Base-by-base conservation (phyloP, 2,329 filamentous ascomycete species). In the Cladobotryum protrusum region DNA sequence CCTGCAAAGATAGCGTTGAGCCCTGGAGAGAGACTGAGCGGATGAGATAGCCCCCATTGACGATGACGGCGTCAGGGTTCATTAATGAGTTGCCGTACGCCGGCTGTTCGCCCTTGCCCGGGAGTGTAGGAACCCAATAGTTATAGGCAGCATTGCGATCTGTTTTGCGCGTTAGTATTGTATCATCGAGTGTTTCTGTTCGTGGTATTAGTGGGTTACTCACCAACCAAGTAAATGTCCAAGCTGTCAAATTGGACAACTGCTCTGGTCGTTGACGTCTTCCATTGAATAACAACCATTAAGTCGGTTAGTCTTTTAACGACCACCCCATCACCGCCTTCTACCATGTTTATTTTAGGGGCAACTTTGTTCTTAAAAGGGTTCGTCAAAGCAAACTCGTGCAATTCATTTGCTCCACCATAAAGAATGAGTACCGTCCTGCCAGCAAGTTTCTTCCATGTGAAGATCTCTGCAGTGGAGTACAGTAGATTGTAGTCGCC, bases 391-490 rank as follows among this genome's bases (percentile, higher is more conserved):
- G 77, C 78, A 29, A 87, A 67, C 57, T 88, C 85, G 53, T 87
- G 82, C 1, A 70, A 68, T 57, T 88, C 85, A 13, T 73, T 72
- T 0, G 75, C 70, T 0, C 79, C 82, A 3, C 81, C 81, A 55
- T 87, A 88, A 3, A 88, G 66, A 2, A 88, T 65, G 2, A 87
- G 64, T 1, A 82, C 76, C 13, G 79, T 83, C 62, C 75, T 78
- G 36, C 76, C 68, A 0, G 71, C 72, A 52, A 84, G 82, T 46
- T 77, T 74, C 63, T 88, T 84, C 79, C 83, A 86, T 0, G 83
- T 86, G 54, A 83, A 81, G 19, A 88, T 77, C 58, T 89, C 85
- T 0, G 82, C 82, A 2, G 85, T 84, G 0, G 81, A 86, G 64
- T 87, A 89, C 1, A 86, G 62, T 14, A 89, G 60, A 1, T 71